Base-by-base conservation (phyloP, 495 filamentous ascomycete genomes). In the Penicillium crystallinum region DNA sequence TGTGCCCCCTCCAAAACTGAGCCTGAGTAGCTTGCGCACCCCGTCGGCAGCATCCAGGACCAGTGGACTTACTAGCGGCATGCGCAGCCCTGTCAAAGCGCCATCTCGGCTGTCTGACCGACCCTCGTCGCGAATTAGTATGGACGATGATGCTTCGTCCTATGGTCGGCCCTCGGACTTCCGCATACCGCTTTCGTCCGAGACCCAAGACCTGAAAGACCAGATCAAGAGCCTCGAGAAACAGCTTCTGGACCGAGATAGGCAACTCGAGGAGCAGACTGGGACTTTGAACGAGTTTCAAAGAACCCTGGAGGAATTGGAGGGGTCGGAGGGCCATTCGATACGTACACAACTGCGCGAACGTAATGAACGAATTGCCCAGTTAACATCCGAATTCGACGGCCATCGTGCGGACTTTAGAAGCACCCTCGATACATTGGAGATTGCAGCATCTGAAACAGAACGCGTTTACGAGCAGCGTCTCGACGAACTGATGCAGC, bases 391-490 rank as follows among this genome's bases (percentile, higher is more conserved):
- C 4, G 95, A 99, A 62, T 99, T 99, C 56, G 93, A 99, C 66
- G 80, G 86, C 10, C 93, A 99, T 64, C 82, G 93, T 29, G 93
- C 92, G 8, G 93, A 99, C 66, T 99, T 99, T 67, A 77, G 93
- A 51, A 95, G 88, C 64, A 99, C 93, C 15, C 90, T 99, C 42
- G 93, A 99, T 71, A 95, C 91, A 1, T 76, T 99, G 33, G 93
- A 99, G 70, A 83, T 96, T 71, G 95, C 93, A 7, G 95, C 91
- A 58, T 89, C 91, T 0, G 93, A 99, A 70, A 99, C 93, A 6
- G 92, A 97, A 68, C 80, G 93, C n/a, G 91, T 97, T 6, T 97
- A 99, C 60, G 95, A 97, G 65, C 88, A 89, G 63, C 83, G 85
- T 56, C 84, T 97, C 7, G 87, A 91, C 57, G 91, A 96, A 61